Base-by-base conservation (phyloP, 2,329 filamentous ascomycete species). In the Didymosphaeria variabile region DNA sequence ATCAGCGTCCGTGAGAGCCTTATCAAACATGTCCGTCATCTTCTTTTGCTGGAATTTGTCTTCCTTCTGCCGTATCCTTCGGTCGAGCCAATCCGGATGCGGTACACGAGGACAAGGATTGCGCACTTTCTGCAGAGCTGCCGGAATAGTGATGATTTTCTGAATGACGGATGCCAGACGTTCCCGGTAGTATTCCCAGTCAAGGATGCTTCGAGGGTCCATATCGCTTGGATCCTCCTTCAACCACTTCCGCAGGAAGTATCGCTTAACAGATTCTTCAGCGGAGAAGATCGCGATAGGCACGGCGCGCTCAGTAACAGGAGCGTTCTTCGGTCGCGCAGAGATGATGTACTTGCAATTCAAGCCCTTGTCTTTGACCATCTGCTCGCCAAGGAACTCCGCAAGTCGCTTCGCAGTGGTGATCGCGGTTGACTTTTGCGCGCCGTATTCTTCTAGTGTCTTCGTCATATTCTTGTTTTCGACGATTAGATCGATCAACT, bases 331-430 rank as follows among this genome's bases (percentile, higher is more conserved):
- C 4, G 95, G 95, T 65, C 87, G 88, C 15, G 93, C 87, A 55
- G 94, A 97, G 73, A 99, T 97, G 77, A 99, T 97, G 79, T 98
- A 99, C 80, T 98, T 98, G 89, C 95, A 99, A 82, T 99, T 99
- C 69, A 99, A 79, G 3, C 95, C 95, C 79, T 98, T 99, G 80
- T 99, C 96, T 75, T 99, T 99, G 72, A 97, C 90, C 96, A 99
- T 99, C 75, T 97, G 93, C 76, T 97, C 94, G 38, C 95, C 95
- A 64, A 99, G 77, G 75, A 99, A 99, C 73, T 99, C 95, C 38
- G 95, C 95, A 45, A 99, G 81, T 64, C 95, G 93, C 72, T 91
- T 95, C 12, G 95, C 95, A 0, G 95, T 99, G 2, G 95, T 99
- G 77, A 99, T 99, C n/a, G 95, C 97, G 1, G 95, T 99, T 0